A percentile compares a stretch with the other conserved stretches of the same genome.
phyloP scores from a whole-genome alignment of 2,329 filamentous ascomycete genomes.

The Exophiala phaeomuriformis region DNA sequence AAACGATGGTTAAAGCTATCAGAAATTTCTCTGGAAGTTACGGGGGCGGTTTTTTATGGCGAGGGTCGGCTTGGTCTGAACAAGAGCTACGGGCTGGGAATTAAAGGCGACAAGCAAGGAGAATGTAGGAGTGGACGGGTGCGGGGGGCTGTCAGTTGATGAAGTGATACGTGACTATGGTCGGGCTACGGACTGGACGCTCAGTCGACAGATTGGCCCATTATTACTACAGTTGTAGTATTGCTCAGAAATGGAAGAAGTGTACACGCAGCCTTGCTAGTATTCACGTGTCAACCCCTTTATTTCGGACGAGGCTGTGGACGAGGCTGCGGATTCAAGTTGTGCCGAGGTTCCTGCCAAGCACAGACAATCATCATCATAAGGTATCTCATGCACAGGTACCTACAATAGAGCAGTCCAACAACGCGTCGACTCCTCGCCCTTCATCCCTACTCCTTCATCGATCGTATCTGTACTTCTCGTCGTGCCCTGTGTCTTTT shows the following conservation, averaged over 20 bases:
- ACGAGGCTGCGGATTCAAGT: not conserved
- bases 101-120: too few species aligned
- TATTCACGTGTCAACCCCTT: not conserved
- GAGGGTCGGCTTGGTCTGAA: too few species aligned
- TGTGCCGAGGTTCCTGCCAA: not conserved
- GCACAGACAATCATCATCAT: not conserved
- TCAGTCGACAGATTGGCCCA: too few species aligned
- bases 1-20: too few species aligned
- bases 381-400: too few species aligned
- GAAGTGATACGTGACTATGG: not conserved
- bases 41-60: too few species aligned
- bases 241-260: not conserved
- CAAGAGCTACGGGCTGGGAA: too few species aligned
- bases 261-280: not conserved
- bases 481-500: not conserved
- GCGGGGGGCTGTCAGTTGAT: not conserved
- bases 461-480: not conserved
- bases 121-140: not conserved
- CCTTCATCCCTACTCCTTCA: not conserved
- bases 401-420: not conserved
- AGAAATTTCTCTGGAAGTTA: too few species aligned
- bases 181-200: too few species aligned
- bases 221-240: not conserved
- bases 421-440: not conserved
- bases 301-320: not conserved